phyloP scores from a whole-genome alignment of 129 eudicot genomes.

The Scalesia atractyloides region DNA sequence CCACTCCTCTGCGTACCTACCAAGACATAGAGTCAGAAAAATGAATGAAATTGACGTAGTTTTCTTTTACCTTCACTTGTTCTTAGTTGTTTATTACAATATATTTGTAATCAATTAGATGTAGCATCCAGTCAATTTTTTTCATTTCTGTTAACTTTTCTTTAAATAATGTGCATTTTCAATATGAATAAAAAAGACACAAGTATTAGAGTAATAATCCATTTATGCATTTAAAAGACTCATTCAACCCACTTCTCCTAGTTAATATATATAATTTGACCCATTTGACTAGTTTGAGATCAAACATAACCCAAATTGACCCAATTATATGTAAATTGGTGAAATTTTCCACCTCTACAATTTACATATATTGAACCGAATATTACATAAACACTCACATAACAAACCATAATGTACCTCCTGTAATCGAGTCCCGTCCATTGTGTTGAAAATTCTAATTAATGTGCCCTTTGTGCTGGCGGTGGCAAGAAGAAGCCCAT shows the following conservation, averaged over 20 bases:
- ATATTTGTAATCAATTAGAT: neutral
- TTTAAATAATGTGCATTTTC: neutral
- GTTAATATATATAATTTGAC: neutral
- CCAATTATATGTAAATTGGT: neutral
- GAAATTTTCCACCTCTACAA: neutral
- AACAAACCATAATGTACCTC: constrained; percentile 52
- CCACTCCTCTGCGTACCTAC: constrained; percentile 93
- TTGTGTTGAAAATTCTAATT: constrained; percentile 77
- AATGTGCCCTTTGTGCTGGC: constrained; percentile 89
- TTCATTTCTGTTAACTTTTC: neutral
- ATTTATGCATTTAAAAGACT: neutral
- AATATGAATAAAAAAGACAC: neutral
- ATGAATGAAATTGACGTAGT: neutral
- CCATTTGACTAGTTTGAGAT: neutral
- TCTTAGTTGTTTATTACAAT: neutral
- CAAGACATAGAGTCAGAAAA: constrained; percentile 17
- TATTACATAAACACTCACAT: neutral
- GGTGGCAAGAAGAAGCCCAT: constrained; percentile 93
- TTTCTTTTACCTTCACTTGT: neutral
- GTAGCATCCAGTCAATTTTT: no score
- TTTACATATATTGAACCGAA: neutral
- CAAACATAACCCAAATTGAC: neutral
- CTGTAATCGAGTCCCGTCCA: constrained; percentile 87
- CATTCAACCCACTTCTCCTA: neutral
- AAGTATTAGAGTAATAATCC: neutral